These are phyloP conservation scores for Glaciozyma martinii DNA, from an alignment of 768 basidiomycete species.

Conservation along the genomic window DNA sequence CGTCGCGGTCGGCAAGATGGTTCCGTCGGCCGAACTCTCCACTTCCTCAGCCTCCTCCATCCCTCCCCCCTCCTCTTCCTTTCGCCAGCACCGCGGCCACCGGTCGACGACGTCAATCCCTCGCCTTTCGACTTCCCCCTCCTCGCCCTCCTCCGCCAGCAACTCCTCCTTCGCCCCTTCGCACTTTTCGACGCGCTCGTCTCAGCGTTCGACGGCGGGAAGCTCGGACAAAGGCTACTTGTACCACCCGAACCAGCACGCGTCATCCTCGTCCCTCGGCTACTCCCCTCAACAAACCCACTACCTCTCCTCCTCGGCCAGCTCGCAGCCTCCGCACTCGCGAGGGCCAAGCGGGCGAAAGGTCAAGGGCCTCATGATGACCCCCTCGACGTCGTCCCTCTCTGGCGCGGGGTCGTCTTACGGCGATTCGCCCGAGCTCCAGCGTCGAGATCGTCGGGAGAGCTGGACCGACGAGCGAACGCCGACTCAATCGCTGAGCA, in stretches of 20 bases:
- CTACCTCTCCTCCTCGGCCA: slow-evolving; percentile 7
- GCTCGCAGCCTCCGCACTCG: neutral
- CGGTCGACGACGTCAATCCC: slow-evolving; percentile 3
- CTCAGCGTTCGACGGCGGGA: slow-evolving; percentile 9
- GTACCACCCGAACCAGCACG: neutral
- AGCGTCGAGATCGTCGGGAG: neutral
- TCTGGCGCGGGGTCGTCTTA: neutral
- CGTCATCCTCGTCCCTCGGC: neutral
- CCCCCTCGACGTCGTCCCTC: neutral
- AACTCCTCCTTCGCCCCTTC: slow-evolving; percentile 9
- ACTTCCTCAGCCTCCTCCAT: neutral
- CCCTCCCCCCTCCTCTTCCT: neutral
- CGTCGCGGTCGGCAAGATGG: slow-evolving; percentile 17
- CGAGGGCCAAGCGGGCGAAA: neutral
- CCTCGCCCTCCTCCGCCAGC: slow-evolving; percentile 9
- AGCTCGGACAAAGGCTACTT: slow-evolving; percentile 8
- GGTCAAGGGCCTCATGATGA: slow-evolving; percentile 6
- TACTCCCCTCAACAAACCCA: slow-evolving; percentile 1
- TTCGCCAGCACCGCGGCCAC: neutral
- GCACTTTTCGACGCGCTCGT: slow-evolving; percentile 5
- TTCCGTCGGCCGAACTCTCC: slow-evolving; percentile 1
- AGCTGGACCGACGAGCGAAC: neutral
- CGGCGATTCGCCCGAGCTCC: neutral
- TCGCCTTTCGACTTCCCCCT: slow-evolving; percentile 5
- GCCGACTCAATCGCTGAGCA: neutral